Evolutionary conservation across 2,329 filamentous ascomycete species (phyloP).

Genomic region (Diaporthe citri): DNA sequence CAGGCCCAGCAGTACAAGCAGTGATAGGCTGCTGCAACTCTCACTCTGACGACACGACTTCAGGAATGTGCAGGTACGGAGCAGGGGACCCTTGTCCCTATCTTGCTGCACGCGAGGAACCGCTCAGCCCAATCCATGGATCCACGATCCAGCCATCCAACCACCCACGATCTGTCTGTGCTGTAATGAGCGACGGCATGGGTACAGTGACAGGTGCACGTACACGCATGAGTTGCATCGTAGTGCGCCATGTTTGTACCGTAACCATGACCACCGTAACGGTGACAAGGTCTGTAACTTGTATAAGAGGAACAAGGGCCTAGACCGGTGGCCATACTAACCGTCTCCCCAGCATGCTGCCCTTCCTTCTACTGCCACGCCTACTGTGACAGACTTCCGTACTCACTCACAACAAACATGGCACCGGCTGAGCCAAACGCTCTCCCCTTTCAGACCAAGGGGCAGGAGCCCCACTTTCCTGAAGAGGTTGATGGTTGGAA

Average conservation of each 20-base stretch:
- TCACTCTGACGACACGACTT: conserved; percentile 29
- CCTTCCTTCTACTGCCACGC: background rate
- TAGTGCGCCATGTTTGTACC: background rate
- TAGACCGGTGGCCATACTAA: background rate
- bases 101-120: background rate
- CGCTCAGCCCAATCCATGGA: background rate
- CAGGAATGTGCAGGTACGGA: background rate
- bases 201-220: conserved; percentile 1
- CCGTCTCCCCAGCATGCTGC: too few relatives aligned
- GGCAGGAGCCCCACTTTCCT: conserved; percentile 27
- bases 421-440: conserved; percentile 33
- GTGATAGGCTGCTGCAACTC: background rate
- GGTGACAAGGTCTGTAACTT: background rate
- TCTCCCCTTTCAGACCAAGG: conserved; percentile 31
- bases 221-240: background rate
- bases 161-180: background rate
- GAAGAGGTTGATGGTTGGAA: conserved; percentile 51
- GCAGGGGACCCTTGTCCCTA: conserved; percentile 4
- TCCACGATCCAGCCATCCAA: background rate
- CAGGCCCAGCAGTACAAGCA: background rate
- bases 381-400: background rate
- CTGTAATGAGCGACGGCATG: background rate
- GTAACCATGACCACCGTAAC: background rate
- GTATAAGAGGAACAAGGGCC: background rate
- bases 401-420: background rate